Evolutionary conservation across 2,329 filamentous ascomycete species (phyloP).

Genomic region (Tympanopsis confertula): DNA sequence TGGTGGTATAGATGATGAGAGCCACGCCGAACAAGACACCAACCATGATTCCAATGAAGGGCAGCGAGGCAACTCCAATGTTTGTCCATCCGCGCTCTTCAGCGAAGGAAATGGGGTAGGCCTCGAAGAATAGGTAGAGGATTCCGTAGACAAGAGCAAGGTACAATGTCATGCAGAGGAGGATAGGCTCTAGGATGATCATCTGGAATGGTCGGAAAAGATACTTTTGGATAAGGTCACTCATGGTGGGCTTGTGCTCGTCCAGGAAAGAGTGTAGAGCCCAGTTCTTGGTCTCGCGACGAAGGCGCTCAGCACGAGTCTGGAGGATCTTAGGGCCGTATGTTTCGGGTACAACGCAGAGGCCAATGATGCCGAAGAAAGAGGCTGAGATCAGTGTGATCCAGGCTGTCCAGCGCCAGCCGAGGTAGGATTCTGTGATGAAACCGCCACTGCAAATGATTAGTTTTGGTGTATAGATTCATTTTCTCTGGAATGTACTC

Average conservation of each 20-base stretch:
- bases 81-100: constrained; percentile 21
- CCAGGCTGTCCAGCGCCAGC: constrained; percentile 46
- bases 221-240: constrained; percentile 7
- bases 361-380: constrained; percentile 24
- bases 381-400: constrained; percentile 34
- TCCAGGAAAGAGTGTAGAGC: constrained; percentile 10
- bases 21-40: constrained; percentile 16
- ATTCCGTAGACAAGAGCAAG: constrained; percentile 21
- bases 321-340: constrained; percentile 32
- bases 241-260: constrained; percentile 3
- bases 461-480: too few relatives aligned
- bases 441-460: constrained; percentile 36
- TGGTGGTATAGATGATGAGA: constrained; percentile 16
- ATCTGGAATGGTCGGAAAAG: constrained; percentile 7
- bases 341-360: constrained; percentile 35
- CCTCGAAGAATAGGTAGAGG: constrained; percentile 29
- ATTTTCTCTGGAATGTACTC: too few relatives aligned
- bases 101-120: constrained; percentile 32
- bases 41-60: constrained; percentile 24
- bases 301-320: constrained; percentile 28
- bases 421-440: constrained; percentile 31
- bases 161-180: constrained; percentile 5
- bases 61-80: constrained; percentile 21
- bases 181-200: constrained; percentile 9
- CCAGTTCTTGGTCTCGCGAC: constrained; percentile 24